Percentiles rank a stretch among this genome's conserved stretches.
These are phyloP conservation scores for Pseudogymnoascus sp. DNA, from an alignment of 2,329 filamentous ascomycete species.

Conservation along the genomic window DNA sequence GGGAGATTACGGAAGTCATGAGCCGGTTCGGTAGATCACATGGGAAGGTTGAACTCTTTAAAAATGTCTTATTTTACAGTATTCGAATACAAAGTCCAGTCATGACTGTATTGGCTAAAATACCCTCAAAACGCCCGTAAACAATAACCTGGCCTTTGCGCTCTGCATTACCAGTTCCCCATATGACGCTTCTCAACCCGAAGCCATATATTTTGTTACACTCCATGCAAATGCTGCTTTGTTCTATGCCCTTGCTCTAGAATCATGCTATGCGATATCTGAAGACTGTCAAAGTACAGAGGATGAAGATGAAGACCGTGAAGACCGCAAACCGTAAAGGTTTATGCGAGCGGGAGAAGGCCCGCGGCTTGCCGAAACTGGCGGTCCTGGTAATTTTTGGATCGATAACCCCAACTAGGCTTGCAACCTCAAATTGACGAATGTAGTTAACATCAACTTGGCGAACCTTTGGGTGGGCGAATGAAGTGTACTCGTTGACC, in stretches of 20 bases:
- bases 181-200: neutral
- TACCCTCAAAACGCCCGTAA: constrained; percentile 12
- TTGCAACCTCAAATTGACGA: constrained; percentile 37
- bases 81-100: neutral
- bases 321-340: neutral
- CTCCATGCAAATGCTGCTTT: constrained; percentile 3
- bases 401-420: constrained; percentile 26
- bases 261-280: constrained; percentile 7
- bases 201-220: constrained; percentile 3
- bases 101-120: constrained; percentile 8
- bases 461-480: constrained; percentile 51
- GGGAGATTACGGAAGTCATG: neutral
- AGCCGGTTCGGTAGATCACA: neutral
- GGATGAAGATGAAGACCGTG: neutral
- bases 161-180: constrained; percentile 20
- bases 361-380: neutral
- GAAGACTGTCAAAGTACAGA: constrained; percentile 6
- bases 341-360: neutral
- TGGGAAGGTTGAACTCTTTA: neutral
- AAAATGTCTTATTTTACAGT: constrained; percentile 3
- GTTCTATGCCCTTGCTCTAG: neutral
- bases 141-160: constrained; percentile 19
- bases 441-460: constrained; percentile 55
- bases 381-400: neutral
- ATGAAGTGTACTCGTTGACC: constrained; percentile 65